Percentiles rank a stretch among this genome's conserved stretches.
These are phyloP conservation scores for Rhizoclosmatium globosum DNA, from an alignment of 192 early-diverging fungal genomes.

Conservation along the genomic window DNA sequence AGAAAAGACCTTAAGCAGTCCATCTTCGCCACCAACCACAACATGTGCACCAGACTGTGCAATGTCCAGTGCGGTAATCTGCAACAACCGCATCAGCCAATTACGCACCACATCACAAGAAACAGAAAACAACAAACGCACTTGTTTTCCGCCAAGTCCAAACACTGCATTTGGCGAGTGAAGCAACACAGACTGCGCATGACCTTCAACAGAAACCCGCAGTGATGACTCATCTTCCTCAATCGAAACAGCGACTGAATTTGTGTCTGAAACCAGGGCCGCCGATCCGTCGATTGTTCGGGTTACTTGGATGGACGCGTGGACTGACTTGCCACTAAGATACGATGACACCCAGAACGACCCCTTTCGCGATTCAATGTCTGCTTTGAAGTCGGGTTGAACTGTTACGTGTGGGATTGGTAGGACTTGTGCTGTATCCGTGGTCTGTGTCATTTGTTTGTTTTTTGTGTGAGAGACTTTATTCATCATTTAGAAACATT, in stretches of 20 bases:
- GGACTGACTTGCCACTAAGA: neutral
- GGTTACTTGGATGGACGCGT: neutral
- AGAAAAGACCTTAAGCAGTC: neutral
- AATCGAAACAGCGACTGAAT: neutral
- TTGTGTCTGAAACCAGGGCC: neutral
- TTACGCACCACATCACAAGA: neutral
- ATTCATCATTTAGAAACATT: no score
- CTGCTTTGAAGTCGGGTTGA: neutral
- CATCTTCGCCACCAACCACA: conserved; percentile 20
- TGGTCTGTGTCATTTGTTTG: no score
- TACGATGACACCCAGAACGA: neutral
- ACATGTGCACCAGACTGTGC: conserved; percentile 6
- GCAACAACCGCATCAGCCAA: neutral
- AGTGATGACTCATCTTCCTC: neutral
- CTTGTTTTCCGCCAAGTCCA: neutral
- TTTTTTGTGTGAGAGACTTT: no score
- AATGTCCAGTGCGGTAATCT: neutral
- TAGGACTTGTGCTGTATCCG: no score
- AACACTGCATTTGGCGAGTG: no score
- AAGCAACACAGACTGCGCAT: neutral
- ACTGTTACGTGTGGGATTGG: neutral
- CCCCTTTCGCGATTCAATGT: neutral
- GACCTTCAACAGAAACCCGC: neutral
- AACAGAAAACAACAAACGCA: neutral
- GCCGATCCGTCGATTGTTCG: neutral